These are phyloP conservation scores for Musa beccarii DNA, from an alignment of 176 grass and related monocot genomes.

Conservation along the genomic window DNA sequence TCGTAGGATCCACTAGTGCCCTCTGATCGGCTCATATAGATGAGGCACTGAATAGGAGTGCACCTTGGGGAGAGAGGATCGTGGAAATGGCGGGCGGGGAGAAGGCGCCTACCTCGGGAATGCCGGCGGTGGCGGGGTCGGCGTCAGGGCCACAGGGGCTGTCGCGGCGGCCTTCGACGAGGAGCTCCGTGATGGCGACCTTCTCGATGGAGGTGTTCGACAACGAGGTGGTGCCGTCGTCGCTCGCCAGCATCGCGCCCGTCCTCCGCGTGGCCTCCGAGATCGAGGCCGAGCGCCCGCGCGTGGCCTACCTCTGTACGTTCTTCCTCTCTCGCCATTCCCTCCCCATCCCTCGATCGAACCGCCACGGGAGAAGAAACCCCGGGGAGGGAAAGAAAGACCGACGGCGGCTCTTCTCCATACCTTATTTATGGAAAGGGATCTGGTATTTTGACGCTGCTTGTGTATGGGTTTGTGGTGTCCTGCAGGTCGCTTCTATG, in stretches of 20 bases:
- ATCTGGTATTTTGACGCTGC: too few species aligned
- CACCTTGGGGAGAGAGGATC: not conserved
- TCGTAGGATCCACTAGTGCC: too few species aligned
- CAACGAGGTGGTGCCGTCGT: constrained; percentile 69
- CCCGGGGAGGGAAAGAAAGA: too few species aligned
- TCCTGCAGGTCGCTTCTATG: constrained; percentile 68
- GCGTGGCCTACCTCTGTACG: constrained; percentile 82
- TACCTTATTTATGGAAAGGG: too few species aligned
- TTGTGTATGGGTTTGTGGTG: not conserved
- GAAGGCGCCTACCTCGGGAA: not conserved
- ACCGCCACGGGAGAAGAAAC: not conserved
- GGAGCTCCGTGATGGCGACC: constrained; percentile 40
- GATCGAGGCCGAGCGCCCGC: constrained; percentile 48
- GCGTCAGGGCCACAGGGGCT: constrained; percentile 28
- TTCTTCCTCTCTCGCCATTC: not conserved
- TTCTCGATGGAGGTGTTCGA: constrained; percentile 32
- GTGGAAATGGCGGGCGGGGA: not conserved
- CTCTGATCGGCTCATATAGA: not conserved
- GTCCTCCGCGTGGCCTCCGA: constrained; percentile 79
- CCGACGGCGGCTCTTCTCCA: too few species aligned
- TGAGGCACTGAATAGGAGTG: not conserved
- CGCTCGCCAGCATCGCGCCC: constrained; percentile 54
- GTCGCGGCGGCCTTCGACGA: constrained; percentile 46
- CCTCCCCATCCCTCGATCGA: too few species aligned
- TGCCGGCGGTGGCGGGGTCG: constrained; percentile 11